These are phyloP conservation scores for Panaeolus cyanescens DNA, from an alignment of 768 basidiomycete species.

Conservation along the genomic window DNA sequence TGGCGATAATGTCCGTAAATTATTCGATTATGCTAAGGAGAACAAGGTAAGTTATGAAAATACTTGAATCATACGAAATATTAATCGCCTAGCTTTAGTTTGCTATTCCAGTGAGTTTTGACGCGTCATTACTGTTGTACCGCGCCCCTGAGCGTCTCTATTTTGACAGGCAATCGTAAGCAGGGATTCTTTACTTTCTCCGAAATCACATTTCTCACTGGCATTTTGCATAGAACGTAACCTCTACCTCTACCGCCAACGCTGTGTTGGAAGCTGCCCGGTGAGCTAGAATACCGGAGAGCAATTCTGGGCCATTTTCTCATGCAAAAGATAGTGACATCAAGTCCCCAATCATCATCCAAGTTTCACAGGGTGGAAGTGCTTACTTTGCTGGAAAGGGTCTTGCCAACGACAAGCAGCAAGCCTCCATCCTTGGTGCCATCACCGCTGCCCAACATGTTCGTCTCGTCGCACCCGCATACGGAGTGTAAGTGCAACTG, in stretches of 20 bases:
- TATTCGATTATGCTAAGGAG: conserved; percentile 93
- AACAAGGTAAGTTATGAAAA: conserved; percentile 60
- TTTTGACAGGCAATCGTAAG: conserved; percentile 71
- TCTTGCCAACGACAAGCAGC: conserved; percentile 90
- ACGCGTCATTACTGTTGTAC: background rate
- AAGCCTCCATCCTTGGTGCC: conserved; percentile 94
- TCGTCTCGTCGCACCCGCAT: conserved; percentile 82
- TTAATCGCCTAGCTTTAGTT: conserved; percentile 47
- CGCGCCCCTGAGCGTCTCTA: conserved; percentile 2
- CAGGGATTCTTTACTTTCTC: conserved; percentile 18
- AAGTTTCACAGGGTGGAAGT: conserved; percentile 95
- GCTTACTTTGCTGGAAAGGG: conserved; percentile 98
- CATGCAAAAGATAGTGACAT: conserved; percentile 62
- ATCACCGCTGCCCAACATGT: conserved; percentile 91
- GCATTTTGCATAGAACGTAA: conserved; percentile 71
- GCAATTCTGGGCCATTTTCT: conserved; percentile 12
- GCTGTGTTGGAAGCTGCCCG: conserved; percentile 95
- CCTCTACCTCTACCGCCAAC: conserved; percentile 94
- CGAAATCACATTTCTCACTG: conserved; percentile 2
- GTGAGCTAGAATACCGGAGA: conserved; percentile 35
- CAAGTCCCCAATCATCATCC: conserved; percentile 97
- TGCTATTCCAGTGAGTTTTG: conserved; percentile 75
- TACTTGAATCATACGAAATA: background rate
- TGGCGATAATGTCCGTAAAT: conserved; percentile 91
- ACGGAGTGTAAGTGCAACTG: conserved; percentile 77